A percentile compares a stretch with the other conserved stretches of the same genome.
Evolutionary conservation across 805 yeast species (phyloP).

Genomic region (Kluyveromyces nonfermentans): DNA sequence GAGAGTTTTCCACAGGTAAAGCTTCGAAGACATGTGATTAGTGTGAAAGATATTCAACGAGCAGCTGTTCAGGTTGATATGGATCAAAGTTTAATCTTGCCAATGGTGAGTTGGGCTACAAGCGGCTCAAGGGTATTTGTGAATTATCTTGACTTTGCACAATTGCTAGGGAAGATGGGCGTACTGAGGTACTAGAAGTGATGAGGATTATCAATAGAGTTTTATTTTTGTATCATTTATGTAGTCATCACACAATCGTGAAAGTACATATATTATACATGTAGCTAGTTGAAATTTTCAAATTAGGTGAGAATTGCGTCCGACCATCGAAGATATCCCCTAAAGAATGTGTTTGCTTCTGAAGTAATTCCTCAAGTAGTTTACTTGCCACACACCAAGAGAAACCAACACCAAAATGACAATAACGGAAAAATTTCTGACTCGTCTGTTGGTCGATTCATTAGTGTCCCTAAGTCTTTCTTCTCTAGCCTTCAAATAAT

Average conservation of each 20-base stretch:
- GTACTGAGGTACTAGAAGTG: conserved; percentile 23
- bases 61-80: conserved; percentile 27
- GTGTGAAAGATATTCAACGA: conserved; percentile 32
- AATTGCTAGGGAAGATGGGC: conserved; percentile 41
- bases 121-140: conserved; percentile 30
- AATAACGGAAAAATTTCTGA: conserved; percentile 71
- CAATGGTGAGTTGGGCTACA: conserved; percentile 38
- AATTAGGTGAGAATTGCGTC: no score
- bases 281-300: no score
- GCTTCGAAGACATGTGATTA: conserved; percentile 20
- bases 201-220: neutral
- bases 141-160: conserved; percentile 39
- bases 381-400: conserved; percentile 88
- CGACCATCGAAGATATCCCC: neutral
- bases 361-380: conserved; percentile 88
- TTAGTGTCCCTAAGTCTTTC: conserved; percentile 92
- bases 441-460: conserved; percentile 91
- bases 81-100: conserved; percentile 28
- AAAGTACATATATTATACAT: neutral
- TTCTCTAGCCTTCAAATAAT: conserved; percentile 80
- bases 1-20: conserved; percentile 14
- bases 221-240: conserved; percentile 1
- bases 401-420: conserved; percentile 61
- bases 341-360: conserved; percentile 70
- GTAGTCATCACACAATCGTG: neutral